These are phyloP conservation scores for Sporothrix dimorphospora DNA, from an alignment of 2,329 filamentous ascomycete species.

Conservation along the genomic window DNA sequence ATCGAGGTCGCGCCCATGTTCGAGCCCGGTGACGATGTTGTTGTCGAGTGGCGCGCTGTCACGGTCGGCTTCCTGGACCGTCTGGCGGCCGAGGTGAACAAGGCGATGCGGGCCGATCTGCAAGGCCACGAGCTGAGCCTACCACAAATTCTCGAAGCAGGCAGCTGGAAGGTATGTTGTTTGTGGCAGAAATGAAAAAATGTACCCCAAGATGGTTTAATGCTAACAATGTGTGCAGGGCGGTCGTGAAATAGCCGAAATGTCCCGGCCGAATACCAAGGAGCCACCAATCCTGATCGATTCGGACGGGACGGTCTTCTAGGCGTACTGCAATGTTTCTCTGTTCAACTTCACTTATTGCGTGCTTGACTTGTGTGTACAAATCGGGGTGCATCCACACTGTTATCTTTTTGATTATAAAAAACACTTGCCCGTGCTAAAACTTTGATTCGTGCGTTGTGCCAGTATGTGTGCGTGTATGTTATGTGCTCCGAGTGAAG, in stretches of 20 bases:
- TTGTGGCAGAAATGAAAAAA: background rate
- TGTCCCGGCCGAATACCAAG: constrained; percentile 93
- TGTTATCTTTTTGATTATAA: constrained; percentile 5
- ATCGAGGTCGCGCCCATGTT: constrained; percentile 62
- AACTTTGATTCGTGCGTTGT: too few relatives aligned
- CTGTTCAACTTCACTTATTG: background rate
- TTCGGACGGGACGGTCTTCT: constrained; percentile 93
- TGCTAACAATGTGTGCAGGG: constrained; percentile 56
- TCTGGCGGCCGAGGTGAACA: constrained; percentile 58
- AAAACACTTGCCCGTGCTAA: background rate
- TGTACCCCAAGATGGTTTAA: background rate
- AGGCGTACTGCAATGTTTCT: background rate
- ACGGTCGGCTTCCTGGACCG: constrained; percentile 63
- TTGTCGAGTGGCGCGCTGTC: constrained; percentile 68
- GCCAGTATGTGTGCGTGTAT: too few relatives aligned
- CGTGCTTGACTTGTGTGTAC: constrained; percentile 13
- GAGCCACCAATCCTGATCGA: constrained; percentile 95
- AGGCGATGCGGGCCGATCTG: constrained; percentile 65
- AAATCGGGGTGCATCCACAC: constrained; percentile 3
- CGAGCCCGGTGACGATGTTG: constrained; percentile 61
- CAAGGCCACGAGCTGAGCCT: constrained; percentile 73
- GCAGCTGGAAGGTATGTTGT: constrained; percentile 87
- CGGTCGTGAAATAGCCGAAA: constrained; percentile 92
- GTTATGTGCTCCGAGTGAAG: constrained; percentile 5
- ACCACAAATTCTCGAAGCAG: constrained; percentile 90